Evolutionary conservation across 2,329 filamentous ascomycete species (phyloP), one percentile per base, ranked within the genome.

Genomic region (Penicillium psychrosexuale): DNA sequence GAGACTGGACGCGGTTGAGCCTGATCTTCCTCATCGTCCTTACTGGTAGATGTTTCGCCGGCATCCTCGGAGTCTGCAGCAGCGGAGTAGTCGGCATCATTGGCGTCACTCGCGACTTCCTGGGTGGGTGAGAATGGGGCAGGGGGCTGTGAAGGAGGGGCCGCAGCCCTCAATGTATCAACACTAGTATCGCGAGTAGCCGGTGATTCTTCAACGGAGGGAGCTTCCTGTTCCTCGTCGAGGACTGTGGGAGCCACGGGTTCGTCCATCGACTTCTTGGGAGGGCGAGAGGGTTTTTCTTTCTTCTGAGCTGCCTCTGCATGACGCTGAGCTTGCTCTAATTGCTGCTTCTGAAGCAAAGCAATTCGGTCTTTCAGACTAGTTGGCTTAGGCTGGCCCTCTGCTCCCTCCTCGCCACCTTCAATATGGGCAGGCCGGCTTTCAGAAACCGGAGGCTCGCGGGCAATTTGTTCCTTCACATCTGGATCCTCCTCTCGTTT

Each of bases 331-430:
- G 92, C 90, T 69, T 94, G 90, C 69, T 97, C 94, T 70, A 90
- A 79, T 73, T 99, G 94, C 72, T 97, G 91, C 70, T 90, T 93
- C 72, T 99, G 94, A 15, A 99, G 79, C 49, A 96, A 78, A 28
- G 94, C 94, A 75, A 99, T 97, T 59, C 94, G 84, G 72, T 99
- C 94, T 74, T 97, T 99, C 58, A 99, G 74, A 63, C 90, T 97
- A 53, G 91, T 89, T 24, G 92, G 91, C 75, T 97, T 97, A 1
- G 93, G 92, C 65, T 90, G 86, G 40, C 95, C 90, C 52, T 94
- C 90, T 5, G 62, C 64, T 5, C 78, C 84, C 15, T 80, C 84
- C 39, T 79, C 81, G 4, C 79, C 74, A 47, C 77, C 80, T 7
- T 80, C 74, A 17, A 75, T 71, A 2, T 67, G 62, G 11, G 59